These are phyloP conservation scores for Suillus discolor DNA, from an alignment of 768 basidiomycete species.

Conservation along the genomic window DNA sequence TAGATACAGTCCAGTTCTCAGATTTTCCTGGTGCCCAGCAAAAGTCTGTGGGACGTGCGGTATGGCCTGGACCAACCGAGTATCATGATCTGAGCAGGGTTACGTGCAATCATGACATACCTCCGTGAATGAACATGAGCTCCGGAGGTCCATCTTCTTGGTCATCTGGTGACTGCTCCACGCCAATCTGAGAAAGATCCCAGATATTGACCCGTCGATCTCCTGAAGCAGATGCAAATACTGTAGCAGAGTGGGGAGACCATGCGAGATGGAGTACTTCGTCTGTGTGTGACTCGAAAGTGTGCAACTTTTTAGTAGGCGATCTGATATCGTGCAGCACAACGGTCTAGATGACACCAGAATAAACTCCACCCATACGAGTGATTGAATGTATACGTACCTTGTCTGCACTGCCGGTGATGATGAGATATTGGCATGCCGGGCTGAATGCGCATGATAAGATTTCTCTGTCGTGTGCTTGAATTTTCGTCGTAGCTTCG, in stretches of 20 bases:
- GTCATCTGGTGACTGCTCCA: conserved; percentile 97
- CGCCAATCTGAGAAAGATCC: conserved; percentile 90
- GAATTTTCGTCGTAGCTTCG: conserved; percentile 69
- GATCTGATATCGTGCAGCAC: conserved; percentile 84
- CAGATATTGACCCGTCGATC: conserved; percentile 94
- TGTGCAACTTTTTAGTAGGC: conserved; percentile 77
- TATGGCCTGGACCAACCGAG: conserved; percentile 62
- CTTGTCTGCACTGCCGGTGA: conserved; percentile 95
- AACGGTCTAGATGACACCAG: conserved; percentile 61
- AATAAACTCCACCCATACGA: not conserved
- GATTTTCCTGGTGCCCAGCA: conserved; percentile 87
- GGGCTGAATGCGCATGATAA: conserved; percentile 92
- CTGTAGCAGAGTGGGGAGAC: conserved; percentile 91
- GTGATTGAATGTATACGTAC: conserved; percentile 41
- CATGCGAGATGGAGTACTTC: conserved; percentile 94
- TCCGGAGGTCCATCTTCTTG: conserved; percentile 99
- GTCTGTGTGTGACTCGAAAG: conserved; percentile 91
- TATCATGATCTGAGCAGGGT: conserved; percentile 11
- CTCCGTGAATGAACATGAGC: conserved; percentile 94
- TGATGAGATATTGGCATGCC: conserved; percentile 69
- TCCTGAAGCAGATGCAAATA: conserved; percentile 94
- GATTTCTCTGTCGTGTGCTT: conserved; percentile 91
- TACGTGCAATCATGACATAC: conserved; percentile 41
- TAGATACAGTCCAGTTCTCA: conserved; percentile 85
- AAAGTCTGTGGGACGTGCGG: conserved; percentile 89